phyloP scores from a whole-genome alignment of 2,329 filamentous ascomycete genomes.

The Calonectria ilicicola region DNA sequence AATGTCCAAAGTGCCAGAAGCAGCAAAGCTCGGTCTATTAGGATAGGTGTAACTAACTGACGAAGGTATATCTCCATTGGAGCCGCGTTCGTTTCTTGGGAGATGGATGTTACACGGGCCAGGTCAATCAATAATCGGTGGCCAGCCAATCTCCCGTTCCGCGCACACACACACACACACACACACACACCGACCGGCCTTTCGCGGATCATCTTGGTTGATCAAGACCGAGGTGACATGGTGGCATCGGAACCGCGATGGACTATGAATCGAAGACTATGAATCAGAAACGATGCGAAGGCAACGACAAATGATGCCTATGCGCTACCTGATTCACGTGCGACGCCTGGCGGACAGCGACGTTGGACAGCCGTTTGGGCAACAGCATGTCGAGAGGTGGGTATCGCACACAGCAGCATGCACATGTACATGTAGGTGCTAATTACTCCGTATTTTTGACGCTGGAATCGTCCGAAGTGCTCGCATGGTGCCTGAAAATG shows the following conservation, averaged over 20 bases:
- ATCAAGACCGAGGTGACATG: slow-evolving; percentile 8
- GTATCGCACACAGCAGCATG: neutral
- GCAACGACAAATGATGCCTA: neutral
- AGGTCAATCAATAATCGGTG: slow-evolving; percentile 6
- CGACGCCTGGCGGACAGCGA: neutral
- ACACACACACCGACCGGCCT: too few species aligned
- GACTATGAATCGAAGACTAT: neutral
- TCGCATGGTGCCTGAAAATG: slow-evolving; percentile 2
- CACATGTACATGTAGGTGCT: neutral
- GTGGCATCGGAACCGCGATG: neutral
- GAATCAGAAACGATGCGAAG: neutral
- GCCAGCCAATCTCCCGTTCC: slow-evolving; percentile 14
- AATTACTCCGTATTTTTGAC: slow-evolving; percentile 8
- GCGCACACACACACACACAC: too few species aligned
- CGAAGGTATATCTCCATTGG: slow-evolving; percentile 13
- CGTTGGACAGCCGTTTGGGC: neutral
- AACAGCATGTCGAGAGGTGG: neutral
- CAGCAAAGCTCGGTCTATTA: slow-evolving; percentile 10
- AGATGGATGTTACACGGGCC: slow-evolving; percentile 24
- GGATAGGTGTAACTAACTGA: slow-evolving; percentile 21
- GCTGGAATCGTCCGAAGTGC: slow-evolving; percentile 6
- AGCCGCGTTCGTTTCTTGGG: slow-evolving; percentile 14
- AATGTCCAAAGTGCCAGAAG: slow-evolving; percentile 9
- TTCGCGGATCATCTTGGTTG: slow-evolving; percentile 9
- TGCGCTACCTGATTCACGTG: neutral